Evolutionary conservation across 2,329 filamentous ascomycete species (phyloP).

Genomic region (Aspergillus spinulosporus): DNA sequence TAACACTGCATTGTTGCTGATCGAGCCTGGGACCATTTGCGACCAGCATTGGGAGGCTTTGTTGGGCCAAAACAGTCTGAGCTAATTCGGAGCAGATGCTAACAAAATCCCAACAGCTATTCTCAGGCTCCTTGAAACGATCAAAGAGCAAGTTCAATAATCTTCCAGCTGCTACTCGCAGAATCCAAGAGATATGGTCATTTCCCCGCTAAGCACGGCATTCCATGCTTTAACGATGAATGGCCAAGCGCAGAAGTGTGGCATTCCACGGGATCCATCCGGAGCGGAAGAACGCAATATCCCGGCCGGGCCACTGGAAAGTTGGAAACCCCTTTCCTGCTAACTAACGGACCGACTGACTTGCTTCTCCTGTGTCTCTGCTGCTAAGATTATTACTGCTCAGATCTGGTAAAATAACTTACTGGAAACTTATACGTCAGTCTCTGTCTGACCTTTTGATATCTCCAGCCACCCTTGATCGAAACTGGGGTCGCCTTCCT

Average conservation of each 20-base stretch:
- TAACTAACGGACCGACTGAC: conserved; percentile 19
- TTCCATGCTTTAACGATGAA: conserved; percentile 6
- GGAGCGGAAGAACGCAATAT: conserved; percentile 13
- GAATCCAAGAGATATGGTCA: conserved; percentile 6
- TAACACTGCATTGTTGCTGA: neutral
- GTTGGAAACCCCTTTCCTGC: conserved; percentile 12
- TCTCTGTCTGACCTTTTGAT: conserved; percentile 14
- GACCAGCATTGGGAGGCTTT: neutral
- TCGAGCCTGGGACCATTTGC: neutral
- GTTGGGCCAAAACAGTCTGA: neutral
- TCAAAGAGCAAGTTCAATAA: neutral
- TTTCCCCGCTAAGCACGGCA: conserved; percentile 15
- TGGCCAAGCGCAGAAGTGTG: conserved; percentile 11
- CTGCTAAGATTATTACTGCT: conserved; percentile 21
- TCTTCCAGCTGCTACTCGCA: neutral
- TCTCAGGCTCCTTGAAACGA: neutral
- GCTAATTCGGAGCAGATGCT: conserved; percentile 3
- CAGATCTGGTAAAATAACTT: conserved; percentile 22
- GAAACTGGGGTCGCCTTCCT: conserved; percentile 22
- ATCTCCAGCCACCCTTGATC: conserved; percentile 11
- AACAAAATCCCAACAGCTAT: neutral
- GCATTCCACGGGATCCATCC: conserved; percentile 14
- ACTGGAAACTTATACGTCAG: conserved; percentile 20
- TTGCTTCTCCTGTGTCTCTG: conserved; percentile 24
- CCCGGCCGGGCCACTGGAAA: neutral